Conservation (phyloP, 352 stramenopile species). For the Globisporangium barbulae region DNA sequence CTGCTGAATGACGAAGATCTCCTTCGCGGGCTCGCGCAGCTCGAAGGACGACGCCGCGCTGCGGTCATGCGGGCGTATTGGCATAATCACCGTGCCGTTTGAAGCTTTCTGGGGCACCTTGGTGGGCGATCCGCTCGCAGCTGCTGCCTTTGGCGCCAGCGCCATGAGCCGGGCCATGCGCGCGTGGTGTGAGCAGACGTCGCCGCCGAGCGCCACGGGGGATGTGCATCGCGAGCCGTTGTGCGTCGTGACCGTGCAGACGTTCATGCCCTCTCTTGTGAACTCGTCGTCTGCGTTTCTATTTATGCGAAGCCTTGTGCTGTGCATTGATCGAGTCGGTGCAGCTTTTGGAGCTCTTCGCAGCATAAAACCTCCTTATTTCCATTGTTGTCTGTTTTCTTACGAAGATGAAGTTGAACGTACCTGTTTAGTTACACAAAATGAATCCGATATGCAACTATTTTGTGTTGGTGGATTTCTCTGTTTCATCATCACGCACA, state of each 20-base stretch:
- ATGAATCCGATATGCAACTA: neutral
- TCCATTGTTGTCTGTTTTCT: no score
- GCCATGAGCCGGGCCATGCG: constrained; percentile 80
- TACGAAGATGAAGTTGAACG: neutral
- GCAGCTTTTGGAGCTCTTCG: neutral
- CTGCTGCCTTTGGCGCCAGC: constrained; percentile 58
- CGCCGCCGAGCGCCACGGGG: constrained; percentile 27
- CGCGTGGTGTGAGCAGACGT: constrained; percentile 72
- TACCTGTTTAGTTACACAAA: neutral
- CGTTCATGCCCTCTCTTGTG: constrained; percentile 3
- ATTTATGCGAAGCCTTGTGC: neutral
- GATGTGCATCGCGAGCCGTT: constrained; percentile 63
- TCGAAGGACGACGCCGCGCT: constrained; percentile 9
- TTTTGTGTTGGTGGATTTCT: neutral
- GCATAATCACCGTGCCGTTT: neutral
- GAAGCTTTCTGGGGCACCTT: neutral
- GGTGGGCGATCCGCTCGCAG: neutral
- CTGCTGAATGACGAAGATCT: neutral
- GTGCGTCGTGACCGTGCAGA: constrained; percentile 57
- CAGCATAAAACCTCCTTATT: neutral
- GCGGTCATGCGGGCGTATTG: neutral
- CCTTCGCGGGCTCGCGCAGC: neutral
- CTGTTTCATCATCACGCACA: neutral
- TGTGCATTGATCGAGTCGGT: constrained; percentile 5
- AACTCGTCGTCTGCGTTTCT: neutral